Conservation (phyloP, 129 eudicot species). For the Oenanthe sinensis region DNA sequence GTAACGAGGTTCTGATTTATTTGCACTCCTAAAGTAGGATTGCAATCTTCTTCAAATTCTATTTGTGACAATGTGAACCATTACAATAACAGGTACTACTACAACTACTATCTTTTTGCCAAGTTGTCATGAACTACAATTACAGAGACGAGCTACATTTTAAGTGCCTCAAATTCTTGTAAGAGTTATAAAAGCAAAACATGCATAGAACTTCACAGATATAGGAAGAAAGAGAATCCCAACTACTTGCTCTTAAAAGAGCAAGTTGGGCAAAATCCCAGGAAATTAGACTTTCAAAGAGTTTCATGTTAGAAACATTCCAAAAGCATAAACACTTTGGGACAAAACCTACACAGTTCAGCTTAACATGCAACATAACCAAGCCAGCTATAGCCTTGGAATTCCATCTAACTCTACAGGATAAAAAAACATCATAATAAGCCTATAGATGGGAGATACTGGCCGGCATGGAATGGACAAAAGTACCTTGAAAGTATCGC, state of each 20-base stretch:
- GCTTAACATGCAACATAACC: slow-evolving; percentile 9
- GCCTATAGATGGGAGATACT: slow-evolving; percentile 9
- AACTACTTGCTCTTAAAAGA: not conserved
- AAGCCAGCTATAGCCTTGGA: slow-evolving; percentile 10
- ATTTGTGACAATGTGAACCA: not conserved
- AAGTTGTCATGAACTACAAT: not conserved
- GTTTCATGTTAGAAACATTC: slow-evolving; percentile 12
- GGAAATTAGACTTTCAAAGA: not conserved
- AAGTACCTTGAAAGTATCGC: slow-evolving; percentile 9
- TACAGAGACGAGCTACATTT: not conserved
- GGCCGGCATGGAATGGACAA: slow-evolving; percentile 12
- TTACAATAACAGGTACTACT: not conserved
- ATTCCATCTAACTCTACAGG: slow-evolving; percentile 17
- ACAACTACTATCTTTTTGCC: not conserved
- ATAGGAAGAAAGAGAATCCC: not conserved
- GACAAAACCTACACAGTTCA: slow-evolving; percentile 10
- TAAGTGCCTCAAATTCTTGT: not conserved
- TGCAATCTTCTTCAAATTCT: not conserved
- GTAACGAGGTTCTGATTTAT: no score
- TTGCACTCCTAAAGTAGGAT: no score
- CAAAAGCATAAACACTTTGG: slow-evolving; percentile 6
- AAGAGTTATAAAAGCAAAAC: not conserved
- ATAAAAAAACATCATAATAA: slow-evolving; percentile 8
- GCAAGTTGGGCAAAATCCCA: not conserved
- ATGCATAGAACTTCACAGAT: not conserved